phyloP scores from a whole-genome alignment of 768 basidiomycete species.

The Pleurotus ostreatus region DNA sequence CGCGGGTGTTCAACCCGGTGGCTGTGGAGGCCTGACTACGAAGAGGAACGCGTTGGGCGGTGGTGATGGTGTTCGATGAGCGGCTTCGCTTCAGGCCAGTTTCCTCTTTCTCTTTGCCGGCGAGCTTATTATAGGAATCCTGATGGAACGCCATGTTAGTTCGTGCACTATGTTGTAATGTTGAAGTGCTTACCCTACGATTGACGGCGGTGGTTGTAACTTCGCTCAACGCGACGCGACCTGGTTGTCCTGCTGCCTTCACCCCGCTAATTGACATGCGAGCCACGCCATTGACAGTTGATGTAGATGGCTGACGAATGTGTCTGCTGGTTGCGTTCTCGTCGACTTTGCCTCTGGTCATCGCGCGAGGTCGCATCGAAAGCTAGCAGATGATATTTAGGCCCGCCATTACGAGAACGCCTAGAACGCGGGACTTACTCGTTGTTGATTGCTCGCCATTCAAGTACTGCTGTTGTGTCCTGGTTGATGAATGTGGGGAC shows the following conservation, averaged over 20 bases:
- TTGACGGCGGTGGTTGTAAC: constrained; percentile 77
- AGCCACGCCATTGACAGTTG: constrained; percentile 38
- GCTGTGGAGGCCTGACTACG: constrained; percentile 31
- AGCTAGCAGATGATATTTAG: constrained; percentile 34
- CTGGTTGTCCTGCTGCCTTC: constrained; percentile 53
- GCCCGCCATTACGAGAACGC: not conserved
- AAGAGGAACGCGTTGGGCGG: constrained; percentile 60
- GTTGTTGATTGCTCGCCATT: constrained; percentile 61
- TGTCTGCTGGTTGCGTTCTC: constrained; percentile 76
- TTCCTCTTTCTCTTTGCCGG: constrained; percentile 69
- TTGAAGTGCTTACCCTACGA: constrained; percentile 53
- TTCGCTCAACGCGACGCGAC: constrained; percentile 72
- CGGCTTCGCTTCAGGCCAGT: constrained; percentile 60
- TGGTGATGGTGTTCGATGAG: constrained; percentile 49
- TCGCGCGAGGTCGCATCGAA: constrained; percentile 60
- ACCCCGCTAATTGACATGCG: constrained; percentile 45
- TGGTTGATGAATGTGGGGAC: constrained; percentile 19
- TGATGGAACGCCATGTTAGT: constrained; percentile 24
- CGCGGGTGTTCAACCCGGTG: constrained; percentile 36
- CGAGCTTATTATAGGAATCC: constrained; percentile 44
- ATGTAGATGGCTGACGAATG: constrained; percentile 55
- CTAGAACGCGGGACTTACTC: constrained; percentile 38
- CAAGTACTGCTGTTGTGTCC: constrained; percentile 23
- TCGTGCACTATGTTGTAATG: not conserved
- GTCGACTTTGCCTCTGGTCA: constrained; percentile 69